These are phyloP conservation scores for Entamoeba histolytica DNA, from an alignment of 208 protist genomes.

Conservation along the genomic window DNA sequence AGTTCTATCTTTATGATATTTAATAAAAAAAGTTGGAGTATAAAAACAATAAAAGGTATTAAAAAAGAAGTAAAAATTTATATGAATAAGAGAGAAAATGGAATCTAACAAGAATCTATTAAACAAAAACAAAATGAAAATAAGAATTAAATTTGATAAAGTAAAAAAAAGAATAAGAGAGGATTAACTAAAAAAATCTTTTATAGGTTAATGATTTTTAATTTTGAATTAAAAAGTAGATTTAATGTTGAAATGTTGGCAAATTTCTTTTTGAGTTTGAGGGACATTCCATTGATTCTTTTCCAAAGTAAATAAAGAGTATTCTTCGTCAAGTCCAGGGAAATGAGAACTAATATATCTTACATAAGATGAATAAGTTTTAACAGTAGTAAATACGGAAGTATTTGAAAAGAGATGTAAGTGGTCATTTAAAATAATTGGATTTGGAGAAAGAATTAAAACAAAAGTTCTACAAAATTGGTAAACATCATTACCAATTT, in stretches of 20 bases:
- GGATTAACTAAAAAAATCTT: no score
- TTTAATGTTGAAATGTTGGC: not conserved
- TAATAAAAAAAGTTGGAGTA: no score
- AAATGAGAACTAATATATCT: not conserved
- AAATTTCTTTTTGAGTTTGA: not conserved
- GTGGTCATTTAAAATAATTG: not conserved
- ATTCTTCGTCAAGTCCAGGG: not conserved
- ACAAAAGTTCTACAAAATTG: not conserved
- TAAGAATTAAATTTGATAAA: no score
- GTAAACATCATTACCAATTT: not conserved
- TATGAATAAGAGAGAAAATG: no score
- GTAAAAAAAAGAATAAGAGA: no score
- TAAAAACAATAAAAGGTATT: no score
- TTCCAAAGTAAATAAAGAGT: not conserved
- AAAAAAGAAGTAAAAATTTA: no score
- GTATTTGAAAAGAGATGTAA: not conserved
- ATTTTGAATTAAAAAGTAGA: not conserved
- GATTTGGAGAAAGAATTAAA: not conserved
- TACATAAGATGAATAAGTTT: not conserved
- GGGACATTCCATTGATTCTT: not conserved
- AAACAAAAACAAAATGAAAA: no score
- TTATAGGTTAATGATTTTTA: no score
- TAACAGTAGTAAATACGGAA: not conserved
- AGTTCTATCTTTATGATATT: no score
- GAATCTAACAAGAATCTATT: no score